Evolutionary conservation across 441 rosid species (phyloP).

Genomic region (Geranium incanum): DNA sequence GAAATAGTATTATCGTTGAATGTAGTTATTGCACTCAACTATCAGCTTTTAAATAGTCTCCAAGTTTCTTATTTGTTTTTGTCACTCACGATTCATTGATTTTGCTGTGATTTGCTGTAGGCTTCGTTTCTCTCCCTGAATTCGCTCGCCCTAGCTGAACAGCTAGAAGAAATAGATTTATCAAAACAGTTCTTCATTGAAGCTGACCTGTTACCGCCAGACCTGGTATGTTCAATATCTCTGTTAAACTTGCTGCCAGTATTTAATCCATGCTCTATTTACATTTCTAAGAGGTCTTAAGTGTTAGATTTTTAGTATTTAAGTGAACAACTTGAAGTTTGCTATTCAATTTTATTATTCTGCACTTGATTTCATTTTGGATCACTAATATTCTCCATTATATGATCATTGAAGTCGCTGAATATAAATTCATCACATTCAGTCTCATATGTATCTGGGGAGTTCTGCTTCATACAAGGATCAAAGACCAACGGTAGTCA

Average conservation of each 20-base stretch:
- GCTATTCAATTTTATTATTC: too few relatives aligned
- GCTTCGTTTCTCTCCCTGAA: constrained; percentile 52
- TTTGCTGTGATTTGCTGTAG: constrained; percentile 23
- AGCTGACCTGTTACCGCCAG: constrained; percentile 53
- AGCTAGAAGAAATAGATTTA: constrained; percentile 53
- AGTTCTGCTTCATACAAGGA: too few relatives aligned
- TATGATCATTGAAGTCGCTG: too few relatives aligned
- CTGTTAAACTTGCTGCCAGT: too few relatives aligned
- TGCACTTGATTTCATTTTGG: too few relatives aligned
- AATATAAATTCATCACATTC: too few relatives aligned
- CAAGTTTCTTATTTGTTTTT: not conserved
- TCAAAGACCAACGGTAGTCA: not conserved
- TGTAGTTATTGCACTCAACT: not conserved
- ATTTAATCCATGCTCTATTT: too few relatives aligned
- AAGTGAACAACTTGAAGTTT: too few relatives aligned
- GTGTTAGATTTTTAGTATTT: too few relatives aligned
- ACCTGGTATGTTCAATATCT: constrained; percentile 37
- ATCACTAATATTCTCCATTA: too few relatives aligned
- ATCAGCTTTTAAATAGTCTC: not conserved
- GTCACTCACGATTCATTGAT: constrained; percentile 8
- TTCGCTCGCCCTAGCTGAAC: constrained; percentile 15
- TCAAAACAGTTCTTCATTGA: constrained; percentile 64
- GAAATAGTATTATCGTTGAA: too few relatives aligned
- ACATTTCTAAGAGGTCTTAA: not conserved
- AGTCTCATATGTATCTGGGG: too few relatives aligned